Conservation (phyloP, 805 yeast species). For the Ogataea chonburiensis region DNA sequence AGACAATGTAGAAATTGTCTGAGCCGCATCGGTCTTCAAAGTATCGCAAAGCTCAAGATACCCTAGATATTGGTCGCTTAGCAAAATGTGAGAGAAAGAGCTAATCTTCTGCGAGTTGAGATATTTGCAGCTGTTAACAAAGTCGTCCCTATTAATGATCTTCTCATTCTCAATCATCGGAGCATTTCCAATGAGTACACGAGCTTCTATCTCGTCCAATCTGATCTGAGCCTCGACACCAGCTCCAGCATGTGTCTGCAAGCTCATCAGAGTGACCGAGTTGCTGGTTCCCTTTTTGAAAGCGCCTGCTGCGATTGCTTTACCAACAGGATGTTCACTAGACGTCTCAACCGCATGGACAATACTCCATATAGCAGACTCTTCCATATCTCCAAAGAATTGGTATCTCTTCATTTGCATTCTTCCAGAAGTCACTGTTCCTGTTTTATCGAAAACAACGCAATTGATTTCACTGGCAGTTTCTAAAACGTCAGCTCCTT, state of each 20-base stretch:
- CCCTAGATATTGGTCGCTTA: conserved; percentile 62
- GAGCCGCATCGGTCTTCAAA: conserved; percentile 61
- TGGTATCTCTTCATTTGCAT: conserved; percentile 47
- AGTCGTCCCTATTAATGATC: conserved; percentile 24
- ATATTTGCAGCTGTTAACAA: conserved; percentile 11
- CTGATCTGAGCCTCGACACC: conserved; percentile 43
- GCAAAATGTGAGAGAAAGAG: conserved; percentile 41
- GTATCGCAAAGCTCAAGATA: conserved; percentile 65
- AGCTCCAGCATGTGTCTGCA: conserved; percentile 42
- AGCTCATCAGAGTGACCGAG: conserved; percentile 31
- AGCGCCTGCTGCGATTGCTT: conserved; percentile 52
- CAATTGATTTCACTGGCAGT: conserved; percentile 60
- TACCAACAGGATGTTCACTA: conserved; percentile 89
- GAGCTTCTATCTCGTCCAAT: conserved; percentile 13
- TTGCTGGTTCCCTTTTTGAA: conserved; percentile 5
- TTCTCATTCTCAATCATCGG: conserved; percentile 36
- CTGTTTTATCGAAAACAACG: conserved; percentile 91
- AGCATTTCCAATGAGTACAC: conserved; percentile 55
- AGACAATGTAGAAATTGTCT: conserved; percentile 55
- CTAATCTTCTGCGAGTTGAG: conserved; percentile 17
- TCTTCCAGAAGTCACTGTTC: conserved; percentile 85
- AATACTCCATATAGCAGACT: conserved; percentile 46
- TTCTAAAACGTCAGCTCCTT: conserved; percentile 90
- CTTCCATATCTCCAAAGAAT: conserved; percentile 19
- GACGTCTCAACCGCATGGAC: conserved; percentile 59